Conservation (phyloP, 208 protist species). For the Polymyxa betae region DNA sequence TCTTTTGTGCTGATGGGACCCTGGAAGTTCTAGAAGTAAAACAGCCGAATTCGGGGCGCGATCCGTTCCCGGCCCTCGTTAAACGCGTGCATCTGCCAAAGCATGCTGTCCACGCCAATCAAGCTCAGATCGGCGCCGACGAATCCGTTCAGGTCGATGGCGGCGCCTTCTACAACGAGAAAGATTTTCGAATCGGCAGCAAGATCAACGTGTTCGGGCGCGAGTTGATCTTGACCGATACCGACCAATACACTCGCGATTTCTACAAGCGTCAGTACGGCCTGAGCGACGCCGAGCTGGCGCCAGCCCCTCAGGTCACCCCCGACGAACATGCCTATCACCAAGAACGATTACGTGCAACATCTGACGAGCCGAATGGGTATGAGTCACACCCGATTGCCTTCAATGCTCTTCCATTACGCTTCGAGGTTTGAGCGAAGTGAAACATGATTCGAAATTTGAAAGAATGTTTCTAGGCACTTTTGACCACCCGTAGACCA, state of each 20-base stretch:
- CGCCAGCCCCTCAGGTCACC: not conserved
- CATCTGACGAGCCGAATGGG: conserved; percentile 48
- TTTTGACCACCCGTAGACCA: conserved; percentile 41
- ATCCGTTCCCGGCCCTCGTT: conserved; percentile 87
- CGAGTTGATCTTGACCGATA: not conserved
- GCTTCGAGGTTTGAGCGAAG: no score
- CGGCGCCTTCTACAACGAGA: conserved; percentile 53
- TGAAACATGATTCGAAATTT: no score
- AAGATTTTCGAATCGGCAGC: conserved; percentile 59
- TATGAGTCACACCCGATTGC: conserved; percentile 56
- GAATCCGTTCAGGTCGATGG: conserved; percentile 38
- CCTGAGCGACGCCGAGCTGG: conserved; percentile 57
- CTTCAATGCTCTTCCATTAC: conserved; percentile 49
- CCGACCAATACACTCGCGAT: not conserved
- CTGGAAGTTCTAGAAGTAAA: conserved; percentile 85
- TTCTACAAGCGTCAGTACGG: conserved; percentile 25
- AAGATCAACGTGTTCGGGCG: conserved; percentile 51
- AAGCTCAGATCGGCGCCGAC: conserved; percentile 56
- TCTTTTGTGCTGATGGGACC: conserved; percentile 91
- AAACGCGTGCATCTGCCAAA: conserved; percentile 84
- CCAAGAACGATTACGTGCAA: conserved; percentile 56
- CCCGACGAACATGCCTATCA: conserved; percentile 35
- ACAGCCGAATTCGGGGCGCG: conserved; percentile 86
- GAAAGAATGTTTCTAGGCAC: no score
- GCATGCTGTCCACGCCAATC: conserved; percentile 67